A percentile compares a stretch with the other conserved stretches of the same genome.
Conservation (phyloP, 2,329 filamentous ascomycete species). For the Clonostachys sp. region DNA sequence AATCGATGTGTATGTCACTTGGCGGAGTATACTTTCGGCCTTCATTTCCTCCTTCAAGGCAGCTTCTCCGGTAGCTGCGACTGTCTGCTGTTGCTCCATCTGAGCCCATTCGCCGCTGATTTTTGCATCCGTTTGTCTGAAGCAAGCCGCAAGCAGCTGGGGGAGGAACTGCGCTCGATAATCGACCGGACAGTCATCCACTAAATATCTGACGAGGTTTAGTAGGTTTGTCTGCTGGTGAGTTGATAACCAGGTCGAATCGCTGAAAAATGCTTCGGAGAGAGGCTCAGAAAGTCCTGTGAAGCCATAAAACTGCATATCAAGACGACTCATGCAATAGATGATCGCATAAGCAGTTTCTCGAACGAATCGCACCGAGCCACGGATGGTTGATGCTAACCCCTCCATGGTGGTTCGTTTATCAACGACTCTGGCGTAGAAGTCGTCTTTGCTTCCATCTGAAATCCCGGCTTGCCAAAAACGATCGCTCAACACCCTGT, state of each 20-base stretch:
- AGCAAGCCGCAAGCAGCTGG: conserved; percentile 75
- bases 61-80: conserved; percentile 68
- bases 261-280: conserved; percentile 76
- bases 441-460: conserved; percentile 91
- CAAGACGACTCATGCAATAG: conserved; percentile 85
- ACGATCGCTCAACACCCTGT: conserved; percentile 81
- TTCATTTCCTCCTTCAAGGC: conserved; percentile 92
- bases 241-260: conserved; percentile 78
- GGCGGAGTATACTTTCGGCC: conserved; percentile 87
- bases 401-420: conserved; percentile 90
- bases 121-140: conserved; percentile 82
- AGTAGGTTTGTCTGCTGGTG: conserved; percentile 94
- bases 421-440: conserved; percentile 85
- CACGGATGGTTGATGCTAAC: conserved; percentile 87
- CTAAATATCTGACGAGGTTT: conserved; percentile 80
- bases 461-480: conserved; percentile 99
- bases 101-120: conserved; percentile 83
- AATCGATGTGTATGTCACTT: conserved; percentile 88
- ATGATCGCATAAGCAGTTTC: conserved; percentile 94
- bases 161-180: conserved; percentile 78
- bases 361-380: conserved; percentile 81
- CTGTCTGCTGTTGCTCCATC: conserved; percentile 58
- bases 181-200: conserved; percentile 85
- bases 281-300: conserved; percentile 76
- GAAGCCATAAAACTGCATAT: conserved; percentile 88